Evolutionary conservation across 2,329 filamentous ascomycete genomes (phyloP).

Genomic region (Aureobasidium sp.): DNA sequence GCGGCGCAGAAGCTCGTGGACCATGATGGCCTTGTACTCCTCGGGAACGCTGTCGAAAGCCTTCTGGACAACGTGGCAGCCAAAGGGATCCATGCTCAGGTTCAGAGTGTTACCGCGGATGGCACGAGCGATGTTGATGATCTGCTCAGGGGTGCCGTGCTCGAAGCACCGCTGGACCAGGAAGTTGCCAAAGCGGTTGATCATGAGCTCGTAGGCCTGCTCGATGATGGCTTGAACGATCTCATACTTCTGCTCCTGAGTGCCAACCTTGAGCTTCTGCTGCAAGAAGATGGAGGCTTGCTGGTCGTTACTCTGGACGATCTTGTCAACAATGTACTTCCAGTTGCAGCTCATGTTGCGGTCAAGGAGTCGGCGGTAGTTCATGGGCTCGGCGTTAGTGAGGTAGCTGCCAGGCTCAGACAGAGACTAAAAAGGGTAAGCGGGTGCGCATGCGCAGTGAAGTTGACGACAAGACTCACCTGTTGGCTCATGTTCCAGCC

Average conservation of each 20-base stretch:
- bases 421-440: slow-evolving; percentile 19
- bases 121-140: slow-evolving; percentile 87
- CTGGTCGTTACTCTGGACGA: slow-evolving; percentile 98
- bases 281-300: slow-evolving; percentile 98
- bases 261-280: slow-evolving; percentile 97
- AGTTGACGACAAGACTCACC: slow-evolving; percentile 13
- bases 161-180: slow-evolving; percentile 98
- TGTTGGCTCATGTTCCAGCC: slow-evolving; percentile 32
- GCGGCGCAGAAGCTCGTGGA: slow-evolving; percentile 88
- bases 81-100: slow-evolving; percentile 97
- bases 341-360: slow-evolving; percentile 97
- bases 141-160: slow-evolving; percentile 89
- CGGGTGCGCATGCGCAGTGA: background rate
- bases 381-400: slow-evolving; percentile 81
- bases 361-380: slow-evolving; percentile 91
- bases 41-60: slow-evolving; percentile 97
- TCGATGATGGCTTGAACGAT: slow-evolving; percentile 95
- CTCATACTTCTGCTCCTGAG: slow-evolving; percentile 89
- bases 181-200: slow-evolving; percentile 98
- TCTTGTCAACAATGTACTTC: slow-evolving; percentile 99
- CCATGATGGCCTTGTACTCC: slow-evolving; percentile 97
- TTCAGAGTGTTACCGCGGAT: slow-evolving; percentile 91
- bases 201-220: slow-evolving; percentile 91
- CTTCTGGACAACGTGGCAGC: slow-evolving; percentile 97
- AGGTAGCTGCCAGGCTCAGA: slow-evolving; percentile 57